Conservation (phyloP, 2,329 filamentous ascomycete genomes). For the Aspergillus fructus region DNA sequence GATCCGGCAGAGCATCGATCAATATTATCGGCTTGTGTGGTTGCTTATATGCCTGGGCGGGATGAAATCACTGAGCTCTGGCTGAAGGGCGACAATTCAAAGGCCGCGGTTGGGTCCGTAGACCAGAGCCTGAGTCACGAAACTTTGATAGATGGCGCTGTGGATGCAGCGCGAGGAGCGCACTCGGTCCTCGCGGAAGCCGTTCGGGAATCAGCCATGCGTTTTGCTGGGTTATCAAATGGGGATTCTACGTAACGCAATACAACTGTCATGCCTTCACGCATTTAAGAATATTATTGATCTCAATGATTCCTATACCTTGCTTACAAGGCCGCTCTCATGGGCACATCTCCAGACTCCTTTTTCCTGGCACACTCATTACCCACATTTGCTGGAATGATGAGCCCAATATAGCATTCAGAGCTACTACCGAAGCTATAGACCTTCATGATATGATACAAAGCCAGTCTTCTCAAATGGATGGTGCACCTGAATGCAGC, state of each 20-base stretch:
- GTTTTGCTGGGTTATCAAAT: slow-evolving; percentile 27
- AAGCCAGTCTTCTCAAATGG: too few relatives aligned
- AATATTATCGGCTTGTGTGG: slow-evolving; percentile 79
- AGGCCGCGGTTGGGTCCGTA: slow-evolving; percentile 27
- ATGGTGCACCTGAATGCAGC: too few relatives aligned
- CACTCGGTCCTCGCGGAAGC: slow-evolving; percentile 62
- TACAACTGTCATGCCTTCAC: neutral
- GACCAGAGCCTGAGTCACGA: slow-evolving; percentile 47
- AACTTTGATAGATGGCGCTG: slow-evolving; percentile 61
- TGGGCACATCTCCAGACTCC: too few relatives aligned
- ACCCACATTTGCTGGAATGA: too few relatives aligned
- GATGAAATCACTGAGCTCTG: slow-evolving; percentile 95
- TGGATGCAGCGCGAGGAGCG: slow-evolving; percentile 60
- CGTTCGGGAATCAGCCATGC: slow-evolving; percentile 56
- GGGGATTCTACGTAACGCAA: slow-evolving; percentile 8
- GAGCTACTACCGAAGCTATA: too few relatives aligned
- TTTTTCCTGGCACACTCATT: too few relatives aligned
- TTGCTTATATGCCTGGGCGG: slow-evolving; percentile 80
- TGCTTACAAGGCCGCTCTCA: neutral
- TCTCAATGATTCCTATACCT: neutral
- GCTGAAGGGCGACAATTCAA: slow-evolving; percentile 72
- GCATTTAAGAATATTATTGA: neutral
- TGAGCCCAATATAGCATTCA: too few relatives aligned
- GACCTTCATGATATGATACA: too few relatives aligned
- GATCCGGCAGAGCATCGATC: slow-evolving; percentile 75